phyloP scores from a whole-genome alignment of 1,284 basidiomycete species.

The Jaminaea rosea region DNA sequence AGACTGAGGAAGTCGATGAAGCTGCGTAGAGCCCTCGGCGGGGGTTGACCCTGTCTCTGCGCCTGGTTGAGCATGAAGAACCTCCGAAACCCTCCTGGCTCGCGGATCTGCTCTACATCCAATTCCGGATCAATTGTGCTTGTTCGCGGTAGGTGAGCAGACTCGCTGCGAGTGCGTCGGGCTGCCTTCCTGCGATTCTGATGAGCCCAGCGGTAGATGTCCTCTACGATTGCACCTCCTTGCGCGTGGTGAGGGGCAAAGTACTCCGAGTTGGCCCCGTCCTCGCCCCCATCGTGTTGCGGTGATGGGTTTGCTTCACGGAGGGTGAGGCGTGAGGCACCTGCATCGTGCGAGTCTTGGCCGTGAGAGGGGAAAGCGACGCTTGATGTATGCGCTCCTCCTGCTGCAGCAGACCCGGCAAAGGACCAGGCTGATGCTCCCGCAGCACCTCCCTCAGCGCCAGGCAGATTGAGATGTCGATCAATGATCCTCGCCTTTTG shows the following conservation, averaged over 20 bases:
- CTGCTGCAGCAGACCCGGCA: too few relatives aligned
- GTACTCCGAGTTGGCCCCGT: conserved; percentile 26
- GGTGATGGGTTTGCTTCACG: background rate
- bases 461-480: conserved; percentile 13
- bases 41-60: conserved; percentile 31
- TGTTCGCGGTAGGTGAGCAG: conserved; percentile 37
- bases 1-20: conserved; percentile 45
- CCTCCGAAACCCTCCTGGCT: conserved; percentile 43
- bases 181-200: conserved; percentile 28
- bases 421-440: background rate
- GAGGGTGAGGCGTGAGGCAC: background rate
- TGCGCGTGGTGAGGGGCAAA: conserved; percentile 38
- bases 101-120: conserved; percentile 33
- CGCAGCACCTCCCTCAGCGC: background rate
- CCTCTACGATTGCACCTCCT: conserved; percentile 44
- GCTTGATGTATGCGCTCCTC: too few relatives aligned
- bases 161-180: conserved; percentile 30
- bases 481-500: conserved; percentile 37
- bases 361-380: conserved; percentile 15
- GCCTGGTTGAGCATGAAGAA: conserved; percentile 38
- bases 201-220: conserved; percentile 45
- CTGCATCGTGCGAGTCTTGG: background rate
- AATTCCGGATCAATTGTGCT: conserved; percentile 35
- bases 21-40: conserved; percentile 37
- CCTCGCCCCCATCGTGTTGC: background rate